Percentiles rank a stretch among this genome's conserved stretches.
Evolutionary conservation across 2,329 filamentous ascomycete genomes (phyloP).

Genomic region (Colletotrichum sp.): DNA sequence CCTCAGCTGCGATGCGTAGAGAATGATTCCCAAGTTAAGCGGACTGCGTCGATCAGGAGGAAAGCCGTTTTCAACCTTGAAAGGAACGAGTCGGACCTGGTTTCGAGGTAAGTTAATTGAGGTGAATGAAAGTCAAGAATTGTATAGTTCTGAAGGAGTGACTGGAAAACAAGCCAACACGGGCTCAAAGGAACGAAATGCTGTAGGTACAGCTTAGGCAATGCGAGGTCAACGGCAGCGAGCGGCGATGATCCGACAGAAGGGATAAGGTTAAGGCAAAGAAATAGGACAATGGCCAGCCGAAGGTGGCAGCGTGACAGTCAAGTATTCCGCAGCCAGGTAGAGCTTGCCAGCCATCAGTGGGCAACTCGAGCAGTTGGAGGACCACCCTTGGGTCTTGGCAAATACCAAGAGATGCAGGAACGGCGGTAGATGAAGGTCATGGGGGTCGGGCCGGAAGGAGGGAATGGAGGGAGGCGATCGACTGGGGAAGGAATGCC

Average conservation of each 20-base stretch:
- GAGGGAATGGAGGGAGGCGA: slow-evolving; percentile 1
- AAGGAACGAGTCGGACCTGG: neutral
- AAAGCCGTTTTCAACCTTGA: neutral
- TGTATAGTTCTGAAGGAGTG: slow-evolving; percentile 23
- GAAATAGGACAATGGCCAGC: neutral
- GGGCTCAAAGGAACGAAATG: slow-evolving; percentile 25
- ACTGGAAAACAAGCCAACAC: slow-evolving; percentile 21
- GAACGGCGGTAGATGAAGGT: slow-evolving; percentile 16
- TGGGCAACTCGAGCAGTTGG: neutral
- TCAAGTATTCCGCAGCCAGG: slow-evolving; percentile 21
- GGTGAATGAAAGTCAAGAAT: neutral
- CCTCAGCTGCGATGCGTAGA: neutral
- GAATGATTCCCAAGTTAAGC: neutral
- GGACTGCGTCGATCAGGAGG: neutral
- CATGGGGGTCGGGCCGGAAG: neutral
- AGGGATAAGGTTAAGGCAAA: neutral
- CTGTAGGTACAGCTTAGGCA: slow-evolving; percentile 12
- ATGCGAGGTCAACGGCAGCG: neutral
- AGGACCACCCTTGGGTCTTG: neutral
- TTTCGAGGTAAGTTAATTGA: slow-evolving; percentile 16
- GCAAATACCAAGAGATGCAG: slow-evolving; percentile 24
- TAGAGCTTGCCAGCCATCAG: neutral
- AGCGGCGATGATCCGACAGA: slow-evolving; percentile 12
- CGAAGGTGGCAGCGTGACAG: neutral
- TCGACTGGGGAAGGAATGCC: neutral